These are phyloP conservation scores for Strombidium stylifer DNA, from an alignment of 73 alveolate genomes.

Conservation along the genomic window DNA sequence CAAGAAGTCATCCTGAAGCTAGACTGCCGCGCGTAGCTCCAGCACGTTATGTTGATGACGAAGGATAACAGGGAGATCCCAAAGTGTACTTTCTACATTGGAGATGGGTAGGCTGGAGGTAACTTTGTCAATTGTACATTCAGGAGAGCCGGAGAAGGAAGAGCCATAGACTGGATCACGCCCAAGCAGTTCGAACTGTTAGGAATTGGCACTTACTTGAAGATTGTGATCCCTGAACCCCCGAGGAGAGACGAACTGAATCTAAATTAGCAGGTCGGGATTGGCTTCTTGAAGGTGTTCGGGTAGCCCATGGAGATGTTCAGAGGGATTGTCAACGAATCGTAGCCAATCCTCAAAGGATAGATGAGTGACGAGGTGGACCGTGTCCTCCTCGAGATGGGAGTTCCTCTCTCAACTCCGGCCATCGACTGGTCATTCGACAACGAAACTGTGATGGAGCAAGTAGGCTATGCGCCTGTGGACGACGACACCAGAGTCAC, in stretches of 20 bases:
- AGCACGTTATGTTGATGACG: constrained; percentile 82
- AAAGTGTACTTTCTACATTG: constrained; percentile 83
- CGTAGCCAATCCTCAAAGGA: constrained; percentile 65
- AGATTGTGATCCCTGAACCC: constrained; percentile 76
- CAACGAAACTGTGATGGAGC: constrained; percentile 96
- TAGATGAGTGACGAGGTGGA: constrained; percentile 89
- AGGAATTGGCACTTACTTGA: constrained; percentile 92
- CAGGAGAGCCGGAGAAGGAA: constrained; percentile 57
- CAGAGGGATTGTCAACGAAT: constrained; percentile 80
- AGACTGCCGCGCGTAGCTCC: constrained; percentile 83
- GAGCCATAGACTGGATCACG: constrained; percentile 35
- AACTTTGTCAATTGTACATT: constrained; percentile 91
- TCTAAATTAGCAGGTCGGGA: constrained; percentile 93
- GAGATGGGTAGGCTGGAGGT: constrained; percentile 96
- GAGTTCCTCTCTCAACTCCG: constrained; percentile 80
- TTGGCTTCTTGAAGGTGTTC: constrained; percentile 86
- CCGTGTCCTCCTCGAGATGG: constrained; percentile 91
- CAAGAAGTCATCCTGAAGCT: constrained; percentile 87
- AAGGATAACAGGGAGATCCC: constrained; percentile 93
- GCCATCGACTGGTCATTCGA: constrained; percentile 85
- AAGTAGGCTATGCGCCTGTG: constrained; percentile 82
- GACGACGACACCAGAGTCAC: constrained; percentile 96
- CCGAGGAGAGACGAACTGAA: constrained; percentile 82
- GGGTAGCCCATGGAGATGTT: constrained; percentile 82
- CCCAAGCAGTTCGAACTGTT: constrained; percentile 59